Evolutionary conservation across 305 asterid genomes (phyloP).

Genomic region (Solanum hybrid): DNA sequence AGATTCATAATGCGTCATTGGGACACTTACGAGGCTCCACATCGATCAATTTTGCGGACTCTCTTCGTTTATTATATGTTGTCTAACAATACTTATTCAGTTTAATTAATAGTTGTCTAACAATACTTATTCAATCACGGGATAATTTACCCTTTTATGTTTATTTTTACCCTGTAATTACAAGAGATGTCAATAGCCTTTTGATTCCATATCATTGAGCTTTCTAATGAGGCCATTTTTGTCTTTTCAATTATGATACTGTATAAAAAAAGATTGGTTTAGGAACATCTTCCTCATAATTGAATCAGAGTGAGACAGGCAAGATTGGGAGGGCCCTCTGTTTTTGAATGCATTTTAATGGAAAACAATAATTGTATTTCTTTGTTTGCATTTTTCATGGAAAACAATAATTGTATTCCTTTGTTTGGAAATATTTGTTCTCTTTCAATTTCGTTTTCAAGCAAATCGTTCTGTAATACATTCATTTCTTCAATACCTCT

Average conservation of each 20-base stretch:
- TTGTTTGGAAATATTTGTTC: background rate
- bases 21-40: background rate
- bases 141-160: too few species aligned
- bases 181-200: background rate
- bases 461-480: background rate
- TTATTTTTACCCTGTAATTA: background rate
- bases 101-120: too few species aligned
- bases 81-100: too few species aligned
- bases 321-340: background rate
- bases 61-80: background rate
- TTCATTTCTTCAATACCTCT: background rate
- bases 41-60: background rate
- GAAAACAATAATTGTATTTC: background rate
- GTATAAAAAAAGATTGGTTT: background rate
- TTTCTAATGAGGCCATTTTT: background rate
- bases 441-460: background rate
- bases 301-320: background rate
- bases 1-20: background rate
- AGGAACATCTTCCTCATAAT: background rate
- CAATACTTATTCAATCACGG: too few species aligned
- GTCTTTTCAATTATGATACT: background rate
- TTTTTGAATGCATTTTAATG: background rate
- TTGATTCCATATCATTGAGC: background rate
- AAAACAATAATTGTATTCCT: background rate
- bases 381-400: background rate